Evolutionary conservation across 1,284 basidiomycete genomes (phyloP).

Genomic region (Boletus smithii): DNA sequence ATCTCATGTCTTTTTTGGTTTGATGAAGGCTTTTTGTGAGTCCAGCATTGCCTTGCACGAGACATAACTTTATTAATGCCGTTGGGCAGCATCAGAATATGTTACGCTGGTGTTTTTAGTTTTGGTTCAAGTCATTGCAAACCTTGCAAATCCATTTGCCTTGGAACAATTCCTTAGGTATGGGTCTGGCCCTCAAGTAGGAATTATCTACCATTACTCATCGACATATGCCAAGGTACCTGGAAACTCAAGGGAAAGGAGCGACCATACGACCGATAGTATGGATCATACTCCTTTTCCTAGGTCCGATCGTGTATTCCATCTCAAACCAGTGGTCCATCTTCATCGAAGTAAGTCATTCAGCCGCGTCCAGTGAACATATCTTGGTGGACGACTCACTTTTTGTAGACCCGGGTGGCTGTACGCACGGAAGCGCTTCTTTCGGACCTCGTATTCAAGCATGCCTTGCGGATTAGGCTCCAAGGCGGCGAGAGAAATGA

Average conservation of each 20-base stretch:
- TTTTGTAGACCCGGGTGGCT: conserved; percentile 20
- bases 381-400: neutral
- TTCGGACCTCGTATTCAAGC: conserved; percentile 57
- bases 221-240: conserved; percentile 9
- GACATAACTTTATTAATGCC: neutral
- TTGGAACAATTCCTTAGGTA: conserved; percentile 16
- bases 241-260: conserved; percentile 14
- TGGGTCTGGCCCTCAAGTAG: neutral
- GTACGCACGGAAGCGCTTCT: conserved; percentile 43
- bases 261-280: conserved; percentile 22
- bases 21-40: conserved; percentile 16
- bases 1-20: conserved; percentile 8
- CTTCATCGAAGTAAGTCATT: conserved; percentile 26
- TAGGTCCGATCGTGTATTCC: conserved; percentile 41
- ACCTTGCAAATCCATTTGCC: conserved; percentile 11
- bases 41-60: neutral
- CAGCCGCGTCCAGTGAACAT: neutral
- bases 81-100: conserved; percentile 7
- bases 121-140: conserved; percentile 4
- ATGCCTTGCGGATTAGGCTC: conserved; percentile 54
- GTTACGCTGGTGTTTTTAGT: conserved; percentile 1
- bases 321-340: conserved; percentile 39
- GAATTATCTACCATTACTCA: neutral
- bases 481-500: conserved; percentile 27
- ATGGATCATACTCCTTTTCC: conserved; percentile 23